Base-by-base conservation (phyloP, 2,329 filamentous ascomycete genomes). In the Hypoxylon sp. region DNA sequence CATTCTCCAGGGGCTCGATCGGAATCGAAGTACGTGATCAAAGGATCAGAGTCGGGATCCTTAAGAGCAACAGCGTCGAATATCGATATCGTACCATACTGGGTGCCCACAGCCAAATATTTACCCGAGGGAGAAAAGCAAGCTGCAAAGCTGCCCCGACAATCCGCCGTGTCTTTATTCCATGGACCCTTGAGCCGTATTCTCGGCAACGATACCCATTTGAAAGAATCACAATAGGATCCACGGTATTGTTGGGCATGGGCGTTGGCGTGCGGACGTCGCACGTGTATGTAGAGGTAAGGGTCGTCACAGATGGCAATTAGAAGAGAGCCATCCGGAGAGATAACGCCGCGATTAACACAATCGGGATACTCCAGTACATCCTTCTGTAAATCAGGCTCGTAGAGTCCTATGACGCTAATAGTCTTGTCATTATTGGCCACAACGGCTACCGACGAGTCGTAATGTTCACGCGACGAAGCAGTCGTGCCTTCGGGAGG, bases 291-390 rank as follows among this genome's bases (percentile, higher is more conserved):
- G 79, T 96, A 98, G 19, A 95, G 88, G 70, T 89, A 92, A 0
- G 93, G 91, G 74, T 94, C 91, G 76, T 99, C 96, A 43, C 95
- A 92, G 46, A 98, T 92, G 1, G 94, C 93, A 5, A 94, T 86
- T 19, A 98, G 84, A 10, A 95, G 81, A 19, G 86, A 87, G 0
- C 94, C 95, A 77, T 98, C 92, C 0, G 95, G 96, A 5, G 95
- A 98, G 57, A 99, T 90, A n/a, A 94, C 89, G 34, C 94, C 93
- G 75, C 97, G 93, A 75, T 99, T 99, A 82, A 98, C 95, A 70
- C 90, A 92, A 76, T 95, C 92, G 4, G 92, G 91, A 70, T 97
- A 91, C 3, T 87, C 85, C 58, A 98, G 82, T 46, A 90, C 86
- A 60, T 92, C 89, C 21, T 97, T 81, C 36, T 91, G 84, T 65